These are phyloP conservation scores for Amanita phalloides DNA, from an alignment of 768 basidiomycete species.

Conservation along the genomic window DNA sequence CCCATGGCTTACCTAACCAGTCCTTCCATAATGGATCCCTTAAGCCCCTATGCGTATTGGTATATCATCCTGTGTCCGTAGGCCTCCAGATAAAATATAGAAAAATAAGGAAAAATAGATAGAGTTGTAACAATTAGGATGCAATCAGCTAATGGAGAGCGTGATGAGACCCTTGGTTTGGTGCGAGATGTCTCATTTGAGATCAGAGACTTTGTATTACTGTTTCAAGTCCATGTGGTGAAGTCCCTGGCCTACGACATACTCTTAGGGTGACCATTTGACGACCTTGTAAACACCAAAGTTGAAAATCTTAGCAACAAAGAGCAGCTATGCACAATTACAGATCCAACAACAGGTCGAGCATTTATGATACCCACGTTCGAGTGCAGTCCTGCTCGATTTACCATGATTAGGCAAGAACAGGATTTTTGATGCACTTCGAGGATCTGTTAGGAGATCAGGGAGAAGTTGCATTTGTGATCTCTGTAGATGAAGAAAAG, in stretches of 20 bases:
- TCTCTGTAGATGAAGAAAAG: constrained; percentile 14
- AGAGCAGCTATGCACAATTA: not conserved
- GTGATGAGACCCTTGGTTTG: not conserved
- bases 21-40: no score
- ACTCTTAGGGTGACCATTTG: constrained; percentile 8
- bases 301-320: not conserved
- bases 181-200: not conserved
- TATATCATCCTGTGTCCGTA: no score
- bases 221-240: constrained; percentile 8
- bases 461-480: constrained; percentile 9
- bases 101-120: no score
- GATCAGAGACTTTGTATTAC: not conserved
- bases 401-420: no score
- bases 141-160: not conserved
- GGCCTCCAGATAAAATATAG: no score
- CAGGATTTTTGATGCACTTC: constrained; percentile 13
- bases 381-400: no score
- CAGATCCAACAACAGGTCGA: no score
- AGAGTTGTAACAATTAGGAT: no score
- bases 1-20: no score
- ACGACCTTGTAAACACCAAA: not conserved
- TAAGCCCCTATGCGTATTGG: no score
- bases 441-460: constrained; percentile 6
- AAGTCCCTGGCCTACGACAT: constrained; percentile 10
- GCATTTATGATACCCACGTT: no score